Evolutionary conservation across 495 filamentous ascomycete species (phyloP).

Genomic region (Hyaloscypha hepaticicola): DNA sequence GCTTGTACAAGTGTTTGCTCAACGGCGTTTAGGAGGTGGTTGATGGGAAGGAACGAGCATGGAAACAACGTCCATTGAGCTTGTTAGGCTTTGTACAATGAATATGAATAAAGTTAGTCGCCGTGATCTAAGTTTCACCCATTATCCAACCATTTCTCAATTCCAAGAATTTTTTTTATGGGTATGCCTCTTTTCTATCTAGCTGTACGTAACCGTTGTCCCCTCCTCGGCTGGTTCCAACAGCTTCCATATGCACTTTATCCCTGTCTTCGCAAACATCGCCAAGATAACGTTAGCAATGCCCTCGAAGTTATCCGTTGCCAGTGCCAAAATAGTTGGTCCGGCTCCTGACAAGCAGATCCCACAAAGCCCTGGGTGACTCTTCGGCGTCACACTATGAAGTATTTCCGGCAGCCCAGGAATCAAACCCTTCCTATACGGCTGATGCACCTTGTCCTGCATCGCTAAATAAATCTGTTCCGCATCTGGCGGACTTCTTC

Average conservation of each 20-base stretch:
- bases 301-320: conserved; percentile 78
- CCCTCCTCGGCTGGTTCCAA: conserved; percentile 85
- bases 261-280: conserved; percentile 64
- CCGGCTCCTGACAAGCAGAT: conserved; percentile 93
- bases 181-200: conserved; percentile 7
- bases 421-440: conserved; percentile 84
- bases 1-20: conserved; percentile 4
- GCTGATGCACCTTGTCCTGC: conserved; percentile 97
- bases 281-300: conserved; percentile 77
- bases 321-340: conserved; percentile 89
- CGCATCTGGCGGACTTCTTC: conserved; percentile 84
- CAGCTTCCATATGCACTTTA: conserved; percentile 82
- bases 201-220: conserved; percentile 58
- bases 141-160: no score
- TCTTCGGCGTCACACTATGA: conserved; percentile 75
- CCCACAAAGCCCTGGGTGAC: conserved; percentile 83
- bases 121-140: no score
- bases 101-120: background rate
- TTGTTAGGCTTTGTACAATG: background rate
- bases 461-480: conserved; percentile 93
- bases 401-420: conserved; percentile 91
- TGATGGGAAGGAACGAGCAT: background rate
- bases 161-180: background rate
- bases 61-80: background rate
- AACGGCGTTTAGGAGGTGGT: background rate